Base-by-base conservation (phyloP, 768 basidiomycete genomes). In the Sutorius australiensis region DNA sequence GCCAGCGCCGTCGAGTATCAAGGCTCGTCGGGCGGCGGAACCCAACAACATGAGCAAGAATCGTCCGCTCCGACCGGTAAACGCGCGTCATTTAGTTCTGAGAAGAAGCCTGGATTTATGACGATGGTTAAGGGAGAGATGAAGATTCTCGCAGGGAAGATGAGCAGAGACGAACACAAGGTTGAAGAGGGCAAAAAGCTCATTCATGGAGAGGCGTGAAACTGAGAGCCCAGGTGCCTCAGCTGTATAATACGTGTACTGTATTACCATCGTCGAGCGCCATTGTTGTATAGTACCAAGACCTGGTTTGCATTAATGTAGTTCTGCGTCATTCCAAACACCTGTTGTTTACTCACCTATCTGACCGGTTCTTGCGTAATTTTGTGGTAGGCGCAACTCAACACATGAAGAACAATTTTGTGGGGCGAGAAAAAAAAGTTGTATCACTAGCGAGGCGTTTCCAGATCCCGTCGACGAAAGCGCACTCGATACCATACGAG, bases 101-200 rank as follows among this genome's bases (percentile, higher is more conserved):
- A 56, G 45, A 67, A 60, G 53, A 71, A 58, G 48, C 59, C 59
- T 27, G 59, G 59, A 19, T 64, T 72, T 36, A 47, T 73, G 46
- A 54, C 61, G 11, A 58, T 66, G 58, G 55, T 72, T 0, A 72
- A 63, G 47, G 70, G 72, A 1, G 70, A 71, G 54, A 71, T 68
- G 51, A 72, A 65, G 51, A 56, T 71, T 21, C 43, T 72, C 6
- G 63, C 62, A 16, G 70, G 70, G 24, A 66, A 63, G 42, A 46
- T 72, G 53, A 63, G 63, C 2, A 50, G 69, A 10, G 62, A 73
- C 10, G 63, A 61, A 2, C 56, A 53, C 8, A 66, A 68, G 37
- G 56, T 72, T 5, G 65, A 64, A 32, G 59, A 63, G 43, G 70
- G 71, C 4, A 65, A 53, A 47, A 58, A 48, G 46, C 51, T 70